Evolutionary conservation across 345 rosid species (phyloP), one percentile per base, ranked within the genome.

Genomic region (Euphorbia pulcherrima): DNA sequence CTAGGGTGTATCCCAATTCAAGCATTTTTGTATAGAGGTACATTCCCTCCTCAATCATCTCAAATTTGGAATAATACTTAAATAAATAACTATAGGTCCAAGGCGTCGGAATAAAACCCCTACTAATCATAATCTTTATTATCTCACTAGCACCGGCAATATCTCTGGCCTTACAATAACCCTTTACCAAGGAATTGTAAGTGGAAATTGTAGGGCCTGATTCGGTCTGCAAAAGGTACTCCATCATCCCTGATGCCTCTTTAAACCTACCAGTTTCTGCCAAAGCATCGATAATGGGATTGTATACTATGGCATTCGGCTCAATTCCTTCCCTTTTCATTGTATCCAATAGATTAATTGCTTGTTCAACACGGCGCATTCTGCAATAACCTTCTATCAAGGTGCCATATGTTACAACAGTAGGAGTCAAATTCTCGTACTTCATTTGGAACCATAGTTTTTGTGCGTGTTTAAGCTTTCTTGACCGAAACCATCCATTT

Each of bases 401-500:
- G 18, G 92, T 86, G 51, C 95, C 97, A 63, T 86, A 88, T 10
- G 95, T 88, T 47, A 89, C 90, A 72, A 89, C 81, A 33, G 60
- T 83, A 7, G 89, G 91, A 33, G 37, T 79, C 75, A 89, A 83
- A 54, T 80, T 77, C 69, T 73, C 82, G 65, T 67, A 71, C 69
- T 75, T 83, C 94, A 91, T 89, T 57, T 86, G 81, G 37, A 60
- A 55, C 97, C 95, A 86, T 55, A 94, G 80, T 6, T 75, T 82
- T 85, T 91, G 97, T 0, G 90, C 96, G 17, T 80, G 82, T 72
- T 84, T 81, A 12, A 94, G 79, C 62, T 82, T 84, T 61, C 86
- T 94, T 0, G 86, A 73, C 8, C 87, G 80, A 52, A 91, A 83
- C 97, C 96, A 91, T 66, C 99, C 99, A 67, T 94, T 89, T 67